Evolutionary conservation across 148 eudicot genomes (phyloP).

Genomic region (Hydrangea macrophylla): DNA sequence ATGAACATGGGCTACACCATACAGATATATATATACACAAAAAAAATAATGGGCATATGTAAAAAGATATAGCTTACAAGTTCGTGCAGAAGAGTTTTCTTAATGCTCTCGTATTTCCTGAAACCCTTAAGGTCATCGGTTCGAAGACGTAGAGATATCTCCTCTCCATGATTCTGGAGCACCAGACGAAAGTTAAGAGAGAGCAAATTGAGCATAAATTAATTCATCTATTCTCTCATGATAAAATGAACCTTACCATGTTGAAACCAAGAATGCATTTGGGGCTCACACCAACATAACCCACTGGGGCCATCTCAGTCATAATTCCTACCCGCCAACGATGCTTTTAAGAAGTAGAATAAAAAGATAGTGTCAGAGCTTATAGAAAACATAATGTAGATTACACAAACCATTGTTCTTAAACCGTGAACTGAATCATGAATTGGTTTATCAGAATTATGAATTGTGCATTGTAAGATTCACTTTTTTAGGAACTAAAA

Average conservation of each 20-base stretch:
- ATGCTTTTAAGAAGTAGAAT: constrained; percentile 51
- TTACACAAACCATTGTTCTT: too few species aligned
- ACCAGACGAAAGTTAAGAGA: constrained; percentile 13
- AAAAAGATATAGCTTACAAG: constrained; percentile 47
- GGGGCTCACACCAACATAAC: constrained; percentile 88
- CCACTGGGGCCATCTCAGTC: constrained; percentile 98
- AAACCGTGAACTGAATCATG: too few species aligned
- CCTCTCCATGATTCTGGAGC: constrained; percentile 84
- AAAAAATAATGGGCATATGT: not conserved
- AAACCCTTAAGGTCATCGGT: constrained; percentile 96
- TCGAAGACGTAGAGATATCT: constrained; percentile 86
- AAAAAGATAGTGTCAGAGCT: constrained; percentile 20
- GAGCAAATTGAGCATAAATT: not conserved
- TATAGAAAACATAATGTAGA: constrained; percentile 4
- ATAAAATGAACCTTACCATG: constrained; percentile 44
- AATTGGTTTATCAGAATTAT: too few species aligned
- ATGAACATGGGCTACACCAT: not conserved
- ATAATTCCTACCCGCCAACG: constrained; percentile 94
- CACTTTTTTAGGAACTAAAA: too few species aligned
- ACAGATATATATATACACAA: constrained; percentile 1
- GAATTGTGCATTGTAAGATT: too few species aligned
- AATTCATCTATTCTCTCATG: not conserved
- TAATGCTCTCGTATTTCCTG: constrained; percentile 80
- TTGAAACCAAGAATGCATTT: constrained; percentile 83
- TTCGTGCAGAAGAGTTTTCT: constrained; percentile 90